Evolutionary conservation across 768 basidiomycete genomes (phyloP).

Genomic region (Dentipellis fragilis): DNA sequence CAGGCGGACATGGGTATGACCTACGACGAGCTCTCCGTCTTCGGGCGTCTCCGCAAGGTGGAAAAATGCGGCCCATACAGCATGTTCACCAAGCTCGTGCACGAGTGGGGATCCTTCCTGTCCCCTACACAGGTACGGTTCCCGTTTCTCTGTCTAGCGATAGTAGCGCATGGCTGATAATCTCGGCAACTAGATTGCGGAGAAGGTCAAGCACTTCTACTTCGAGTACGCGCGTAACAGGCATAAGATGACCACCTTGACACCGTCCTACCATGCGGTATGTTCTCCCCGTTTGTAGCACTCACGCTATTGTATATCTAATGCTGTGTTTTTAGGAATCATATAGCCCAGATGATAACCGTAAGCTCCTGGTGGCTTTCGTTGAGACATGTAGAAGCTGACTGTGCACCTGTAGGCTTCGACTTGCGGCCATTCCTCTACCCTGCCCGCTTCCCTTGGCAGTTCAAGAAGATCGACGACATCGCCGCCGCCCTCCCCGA

Average conservation of each 20-base stretch:
- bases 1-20: constrained; percentile 99
- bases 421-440: constrained; percentile 96
- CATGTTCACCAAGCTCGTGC: constrained; percentile 91
- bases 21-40: constrained; percentile 90
- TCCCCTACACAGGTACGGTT: constrained; percentile 66
- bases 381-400: neutral
- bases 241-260: constrained; percentile 98
- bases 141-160: neutral
- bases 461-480: constrained; percentile 92
- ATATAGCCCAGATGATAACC: constrained; percentile 94
- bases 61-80: constrained; percentile 98
- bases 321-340: constrained; percentile 51
- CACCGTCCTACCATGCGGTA: constrained; percentile 89
- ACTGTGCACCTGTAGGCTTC: constrained; percentile 49
- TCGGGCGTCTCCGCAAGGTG: constrained; percentile 87
- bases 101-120: constrained; percentile 84
- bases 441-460: constrained; percentile 90
- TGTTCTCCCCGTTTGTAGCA: constrained; percentile 21
- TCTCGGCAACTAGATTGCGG: constrained; percentile 58
- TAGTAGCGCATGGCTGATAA: constrained; percentile 1
- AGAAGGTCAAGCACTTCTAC: constrained; percentile 96
- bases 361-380: constrained; percentile 34
- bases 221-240: constrained; percentile 94
- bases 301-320: neutral
- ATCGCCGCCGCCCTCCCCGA: constrained; percentile 71